A percentile compares a stretch with the other conserved stretches of the same genome.
Conservation (phyloP, 176 grass and related monocot genomes). For the Musa schizocarpa region DNA sequence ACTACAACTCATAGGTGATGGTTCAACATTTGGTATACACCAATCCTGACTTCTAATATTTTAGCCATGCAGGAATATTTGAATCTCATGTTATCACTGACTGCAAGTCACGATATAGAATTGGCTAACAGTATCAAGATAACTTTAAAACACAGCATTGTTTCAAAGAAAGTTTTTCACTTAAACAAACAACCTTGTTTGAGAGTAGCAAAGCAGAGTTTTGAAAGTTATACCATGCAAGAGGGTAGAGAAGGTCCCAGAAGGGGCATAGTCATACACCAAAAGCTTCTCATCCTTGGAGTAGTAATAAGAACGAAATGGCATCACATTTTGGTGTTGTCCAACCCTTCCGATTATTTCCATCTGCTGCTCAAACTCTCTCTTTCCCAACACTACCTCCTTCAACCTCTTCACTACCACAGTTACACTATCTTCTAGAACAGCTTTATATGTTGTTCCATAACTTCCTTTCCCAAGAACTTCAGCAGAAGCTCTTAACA, state of each 20-base stretch:
- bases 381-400: conserved; percentile 3
- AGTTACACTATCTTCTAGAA: conserved; percentile 11
- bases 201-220: no score
- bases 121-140: no score
- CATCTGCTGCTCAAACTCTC: conserved; percentile 16
- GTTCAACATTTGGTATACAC: no score
- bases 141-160: no score
- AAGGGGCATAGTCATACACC: conserved; percentile 10
- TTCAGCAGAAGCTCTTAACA: conserved; percentile 15
- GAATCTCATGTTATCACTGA: no score
- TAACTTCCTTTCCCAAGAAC: conserved; percentile 9
- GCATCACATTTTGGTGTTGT: conserved; percentile 1
- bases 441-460: conserved; percentile 11
- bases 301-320: conserved; percentile 13
- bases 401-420: conserved; percentile 11
- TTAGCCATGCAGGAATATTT: no score
- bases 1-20: no score
- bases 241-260: conserved; percentile 2
- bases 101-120: no score
- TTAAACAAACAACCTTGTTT: no score
- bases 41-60: no score
- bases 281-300: conserved; percentile 20
- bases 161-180: no score
- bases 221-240: conserved; percentile 12
- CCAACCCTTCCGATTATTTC: conserved; percentile 6